Conservation (phyloP, 768 basidiomycete species). For the Kwoniella pini region DNA sequence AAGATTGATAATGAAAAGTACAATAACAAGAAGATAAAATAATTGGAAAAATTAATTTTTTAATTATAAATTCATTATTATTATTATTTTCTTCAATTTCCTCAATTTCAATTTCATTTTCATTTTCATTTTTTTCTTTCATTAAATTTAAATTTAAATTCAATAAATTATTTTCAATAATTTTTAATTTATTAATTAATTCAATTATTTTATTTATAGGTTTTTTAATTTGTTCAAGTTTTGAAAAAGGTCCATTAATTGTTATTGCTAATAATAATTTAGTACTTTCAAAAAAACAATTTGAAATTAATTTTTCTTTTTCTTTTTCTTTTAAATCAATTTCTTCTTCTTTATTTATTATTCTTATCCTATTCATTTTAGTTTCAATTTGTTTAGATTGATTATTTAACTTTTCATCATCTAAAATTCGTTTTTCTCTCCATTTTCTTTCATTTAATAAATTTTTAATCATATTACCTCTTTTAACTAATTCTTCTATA, state of each 20-base stretch:
- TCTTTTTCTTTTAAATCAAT: neutral
- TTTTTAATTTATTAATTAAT: neutral
- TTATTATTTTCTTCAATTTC: too few species aligned
- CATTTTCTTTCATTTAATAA: neutral
- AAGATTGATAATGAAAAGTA: neutral
- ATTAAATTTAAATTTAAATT: too few species aligned
- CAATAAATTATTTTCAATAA: neutral
- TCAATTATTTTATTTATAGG: neutral
- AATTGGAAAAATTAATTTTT: neutral
- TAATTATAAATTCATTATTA: constrained; percentile 3
- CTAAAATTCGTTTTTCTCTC: neutral
- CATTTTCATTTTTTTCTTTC: too few species aligned
- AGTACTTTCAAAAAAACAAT: neutral
- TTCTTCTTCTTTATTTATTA: neutral
- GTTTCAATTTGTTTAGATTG: too few species aligned
- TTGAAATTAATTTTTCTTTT: neutral
- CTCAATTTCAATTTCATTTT: too few species aligned
- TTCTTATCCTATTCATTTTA: too few species aligned
- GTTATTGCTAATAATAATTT: constrained; percentile 1
- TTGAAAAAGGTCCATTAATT: neutral
- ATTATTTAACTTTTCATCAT: neutral
- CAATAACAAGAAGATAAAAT: constrained; percentile 1
- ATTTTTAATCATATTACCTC: neutral
- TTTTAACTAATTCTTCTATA: constrained; percentile 2
- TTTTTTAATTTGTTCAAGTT: neutral